phyloP scores from a whole-genome alignment of 208 protist genomes.

The Phytomonas sp. region DNA sequence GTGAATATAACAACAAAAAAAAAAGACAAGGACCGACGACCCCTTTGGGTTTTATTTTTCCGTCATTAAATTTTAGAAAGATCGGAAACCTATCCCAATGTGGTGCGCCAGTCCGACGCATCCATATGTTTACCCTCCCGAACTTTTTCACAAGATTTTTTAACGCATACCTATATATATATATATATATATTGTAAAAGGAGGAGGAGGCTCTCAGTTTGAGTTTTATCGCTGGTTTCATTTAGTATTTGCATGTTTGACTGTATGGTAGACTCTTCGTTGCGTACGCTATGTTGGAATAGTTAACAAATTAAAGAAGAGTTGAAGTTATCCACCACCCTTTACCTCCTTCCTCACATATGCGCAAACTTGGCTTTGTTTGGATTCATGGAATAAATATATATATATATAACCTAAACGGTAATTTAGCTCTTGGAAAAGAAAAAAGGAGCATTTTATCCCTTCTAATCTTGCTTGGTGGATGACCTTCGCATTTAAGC shows the following conservation, averaged over 20 bases:
- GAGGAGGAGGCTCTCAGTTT: neutral
- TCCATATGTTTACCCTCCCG: constrained; percentile 1
- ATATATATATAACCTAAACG: constrained; percentile 7
- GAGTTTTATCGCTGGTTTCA: constrained; percentile 7
- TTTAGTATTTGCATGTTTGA: constrained; percentile 16
- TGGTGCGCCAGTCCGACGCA: no score
- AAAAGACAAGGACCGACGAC: no score
- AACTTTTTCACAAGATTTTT: constrained; percentile 14
- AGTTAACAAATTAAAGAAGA: no score
- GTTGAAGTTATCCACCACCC: no score
- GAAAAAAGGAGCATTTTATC: neutral
- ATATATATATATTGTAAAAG: constrained; percentile 5
- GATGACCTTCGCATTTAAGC: constrained; percentile 1
- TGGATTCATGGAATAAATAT: constrained; percentile 1
- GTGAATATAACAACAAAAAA: no score
- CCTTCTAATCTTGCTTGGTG: neutral
- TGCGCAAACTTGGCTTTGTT: no score
- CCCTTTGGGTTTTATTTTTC: no score
- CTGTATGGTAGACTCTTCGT: constrained; percentile 1
- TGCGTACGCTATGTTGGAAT: neutral
- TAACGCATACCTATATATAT: constrained; percentile 5
- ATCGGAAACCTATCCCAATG: no score
- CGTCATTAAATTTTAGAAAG: no score
- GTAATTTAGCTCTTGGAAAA: neutral
- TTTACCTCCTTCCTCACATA: no score